Base-by-base conservation (phyloP, 2,329 filamentous ascomycete species). In the Nectriaceae sp. region DNA sequence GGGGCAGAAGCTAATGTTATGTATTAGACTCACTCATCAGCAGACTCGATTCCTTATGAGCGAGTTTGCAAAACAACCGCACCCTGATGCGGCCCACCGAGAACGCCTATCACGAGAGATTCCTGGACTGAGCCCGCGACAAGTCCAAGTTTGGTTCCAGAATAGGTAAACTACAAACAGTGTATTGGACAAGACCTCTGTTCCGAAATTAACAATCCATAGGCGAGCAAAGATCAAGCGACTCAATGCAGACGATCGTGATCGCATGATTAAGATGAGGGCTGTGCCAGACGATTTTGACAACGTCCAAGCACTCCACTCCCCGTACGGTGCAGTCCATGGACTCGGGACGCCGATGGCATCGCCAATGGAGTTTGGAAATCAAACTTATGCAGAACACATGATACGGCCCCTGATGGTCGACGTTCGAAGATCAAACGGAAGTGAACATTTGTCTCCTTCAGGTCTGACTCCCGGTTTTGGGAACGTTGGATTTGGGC, bases 71-170 rank as follows among this genome's bases (percentile, higher is more conserved):
- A 91, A 94, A 61, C 91, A 97, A 66, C 90, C 92, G 20, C 92
- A 97, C 66, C 92, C 92, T 6, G 92, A 97, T 71, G 92, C 92
- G 35, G 89, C 89, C 40, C 91, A 96, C 68, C 81, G 92, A 54
- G 92, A 96, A 67, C 81, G 90, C 40, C 76, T 97, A 31, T 93
- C 92, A 4, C 79, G 88, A 54, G 90, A 97, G 67, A 97, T 97
- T 39, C 92, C 93, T 24, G 93, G 92, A 1, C 73, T 97, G 41
- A 96, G 89, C 62, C 90, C 92, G 31, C 84, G 92, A 52, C 92
- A 97, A 67, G 93, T 97, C 20, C 92, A 97, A 70, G 92, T 97
- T 42, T 97, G 92, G 93, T 97, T 97, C 71, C 92, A 97, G 71
- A 97, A 97, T 71, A 84, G 92, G 92, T 96, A 80, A n/a, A n/a